Evolutionary conservation across 2,329 filamentous ascomycete species (phyloP), one percentile per base, ranked within the genome.

Genomic region (Thielaviopsis punctulata): DNA sequence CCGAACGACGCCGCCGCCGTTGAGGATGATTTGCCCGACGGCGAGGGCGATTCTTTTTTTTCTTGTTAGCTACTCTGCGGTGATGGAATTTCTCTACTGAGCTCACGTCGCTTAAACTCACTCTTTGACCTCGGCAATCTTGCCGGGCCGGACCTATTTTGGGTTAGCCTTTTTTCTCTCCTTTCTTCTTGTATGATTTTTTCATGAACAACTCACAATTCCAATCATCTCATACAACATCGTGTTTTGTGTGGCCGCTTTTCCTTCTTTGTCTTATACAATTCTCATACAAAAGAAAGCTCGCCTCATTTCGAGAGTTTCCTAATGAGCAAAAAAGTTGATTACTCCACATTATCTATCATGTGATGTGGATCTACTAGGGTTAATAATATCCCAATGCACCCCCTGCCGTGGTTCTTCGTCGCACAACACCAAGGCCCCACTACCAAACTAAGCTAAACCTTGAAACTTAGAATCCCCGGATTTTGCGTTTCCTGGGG

Each of bases 141-240:
- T 90, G 74, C 86, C 86, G 60, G 88, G 86, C 64, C 92, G 90
- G 71, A 94, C 88, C 92, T 96, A 64, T 13, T 22, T 12, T 7
- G 0, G 27, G 45, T 56, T 46, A 54, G 52, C 24, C 25, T 18
- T 9, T 10, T n/a, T 4, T 4, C 9, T 33, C 27, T 12, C 4
- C 15, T 13, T 27, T 10, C 10, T 10, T 27, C 24, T 6, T 22
- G 41, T 18, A 23, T 8, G 51, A 60, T 52, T 59, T 54, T 22
- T 24, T 13, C 8, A 47, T 4, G 7, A n/a, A 3, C n/a, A 10
- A 71, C 83, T 62, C 71, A 95, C 92, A 70, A 95, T 83, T 67
- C 86, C 92, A 68, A 98, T 92, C 63, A 96, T 73, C 73, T 98
- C 92, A 75, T 98, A 98, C 70, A 98, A 73, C 92, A 98, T 95